Conservation (phyloP, 2,329 filamentous ascomycete genomes). For the Cercospora sojina region DNA sequence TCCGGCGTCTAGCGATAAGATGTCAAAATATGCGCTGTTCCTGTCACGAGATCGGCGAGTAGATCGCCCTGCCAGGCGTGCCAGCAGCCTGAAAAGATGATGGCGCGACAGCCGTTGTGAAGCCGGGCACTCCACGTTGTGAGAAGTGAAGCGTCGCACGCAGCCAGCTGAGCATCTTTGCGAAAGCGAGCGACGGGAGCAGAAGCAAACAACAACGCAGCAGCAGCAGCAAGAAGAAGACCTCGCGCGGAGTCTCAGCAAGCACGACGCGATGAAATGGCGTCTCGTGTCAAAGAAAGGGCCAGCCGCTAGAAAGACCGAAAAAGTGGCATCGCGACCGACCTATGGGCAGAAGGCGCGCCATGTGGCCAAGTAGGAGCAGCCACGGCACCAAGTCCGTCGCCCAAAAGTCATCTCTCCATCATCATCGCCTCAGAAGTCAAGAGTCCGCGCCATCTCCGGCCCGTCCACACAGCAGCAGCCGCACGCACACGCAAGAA, state of each 20-base stretch:
- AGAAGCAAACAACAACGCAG: constrained; percentile 2
- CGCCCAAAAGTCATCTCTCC: background rate
- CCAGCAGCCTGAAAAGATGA: constrained; percentile 1
- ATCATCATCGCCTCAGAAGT: background rate
- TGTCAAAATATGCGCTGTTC: background rate
- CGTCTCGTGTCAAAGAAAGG: background rate
- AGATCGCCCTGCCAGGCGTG: background rate
- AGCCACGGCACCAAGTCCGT: background rate
- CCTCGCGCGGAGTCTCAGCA: background rate
- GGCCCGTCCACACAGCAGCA: background rate
- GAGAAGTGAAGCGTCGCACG: constrained; percentile 16
- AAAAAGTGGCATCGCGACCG: background rate
- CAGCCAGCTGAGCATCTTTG: constrained; percentile 5
- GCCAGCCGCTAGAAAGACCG: background rate
- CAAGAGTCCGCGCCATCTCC: constrained; percentile 1
- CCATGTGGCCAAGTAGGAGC: background rate
- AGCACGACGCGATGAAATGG: background rate
- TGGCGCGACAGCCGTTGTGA: background rate
- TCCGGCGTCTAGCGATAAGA: background rate
- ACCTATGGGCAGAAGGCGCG: no score
- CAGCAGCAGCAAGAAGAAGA: background rate
- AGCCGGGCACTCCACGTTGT: constrained; percentile 1
- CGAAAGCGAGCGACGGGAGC: background rate
- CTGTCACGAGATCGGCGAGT: background rate
- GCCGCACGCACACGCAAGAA: background rate